Evolutionary conservation across 1,284 basidiomycete genomes (phyloP).

Genomic region (Irpex sp.): DNA sequence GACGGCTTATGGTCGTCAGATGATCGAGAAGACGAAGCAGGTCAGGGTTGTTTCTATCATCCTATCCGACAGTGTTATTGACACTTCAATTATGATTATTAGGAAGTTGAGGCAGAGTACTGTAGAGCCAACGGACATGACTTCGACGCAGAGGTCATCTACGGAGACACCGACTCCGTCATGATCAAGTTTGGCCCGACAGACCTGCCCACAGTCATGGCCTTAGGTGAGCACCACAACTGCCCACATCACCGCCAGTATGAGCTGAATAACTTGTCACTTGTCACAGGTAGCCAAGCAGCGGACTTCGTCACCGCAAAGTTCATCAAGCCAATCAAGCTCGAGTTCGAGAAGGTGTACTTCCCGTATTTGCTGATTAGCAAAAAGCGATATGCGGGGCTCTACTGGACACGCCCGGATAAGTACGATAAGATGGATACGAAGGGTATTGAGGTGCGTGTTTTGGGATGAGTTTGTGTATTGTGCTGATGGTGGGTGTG

Average conservation of each 20-base stretch:
- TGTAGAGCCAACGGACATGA: conserved; percentile 81
- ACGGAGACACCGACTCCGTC: conserved; percentile 97
- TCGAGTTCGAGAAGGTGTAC: conserved; percentile 98
- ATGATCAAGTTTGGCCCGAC: conserved; percentile 94
- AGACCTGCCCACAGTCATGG: conserved; percentile 85
- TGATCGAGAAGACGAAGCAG: conserved; percentile 95
- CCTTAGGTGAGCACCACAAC: conserved; percentile 57
- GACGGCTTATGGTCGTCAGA: conserved; percentile 92
- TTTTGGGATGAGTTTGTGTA: not conserved
- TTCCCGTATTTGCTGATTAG: conserved; percentile 95
- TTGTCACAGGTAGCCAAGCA: conserved; percentile 77
- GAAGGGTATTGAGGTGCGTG: conserved; percentile 90
- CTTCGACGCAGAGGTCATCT: conserved; percentile 89
- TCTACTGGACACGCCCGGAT: conserved; percentile 65
- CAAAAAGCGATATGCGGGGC: conserved; percentile 95
- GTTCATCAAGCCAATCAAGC: conserved; percentile 93
- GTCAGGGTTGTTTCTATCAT: conserved; percentile 33
- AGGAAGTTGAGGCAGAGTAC: conserved; percentile 90
- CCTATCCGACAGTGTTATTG: not conserved
- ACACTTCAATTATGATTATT: not conserved
- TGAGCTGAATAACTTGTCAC: not conserved
- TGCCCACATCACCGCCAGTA: not conserved
- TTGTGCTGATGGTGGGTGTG: not conserved
- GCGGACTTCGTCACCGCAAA: conserved; percentile 86
- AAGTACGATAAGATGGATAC: conserved; percentile 99